phyloP scores from a whole-genome alignment of 345 rosid genomes.

The Pistacia integerrima region DNA sequence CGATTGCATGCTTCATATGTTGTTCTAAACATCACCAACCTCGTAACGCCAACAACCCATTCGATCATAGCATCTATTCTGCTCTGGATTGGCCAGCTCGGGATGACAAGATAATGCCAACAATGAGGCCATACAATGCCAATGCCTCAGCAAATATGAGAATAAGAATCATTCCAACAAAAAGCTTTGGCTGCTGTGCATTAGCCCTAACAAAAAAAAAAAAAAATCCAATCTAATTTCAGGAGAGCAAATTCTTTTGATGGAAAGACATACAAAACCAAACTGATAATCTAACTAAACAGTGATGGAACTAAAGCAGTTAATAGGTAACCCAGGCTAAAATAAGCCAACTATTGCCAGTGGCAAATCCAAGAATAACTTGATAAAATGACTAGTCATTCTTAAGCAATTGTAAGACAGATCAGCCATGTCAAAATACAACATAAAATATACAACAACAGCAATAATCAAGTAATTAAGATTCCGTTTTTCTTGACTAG shows the following conservation, averaged over 20 bases:
- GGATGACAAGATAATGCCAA: slow-evolving; percentile 59
- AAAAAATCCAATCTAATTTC: slow-evolving; percentile 2
- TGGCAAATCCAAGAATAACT: not conserved
- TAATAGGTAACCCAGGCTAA: not conserved
- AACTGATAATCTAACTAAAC: not conserved
- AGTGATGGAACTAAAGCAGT: not conserved
- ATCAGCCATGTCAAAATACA: not conserved
- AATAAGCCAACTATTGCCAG: not conserved
- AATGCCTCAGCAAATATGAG: slow-evolving; percentile 60
- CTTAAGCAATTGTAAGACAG: not conserved
- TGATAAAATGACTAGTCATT: not conserved
- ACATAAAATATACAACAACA: not conserved
- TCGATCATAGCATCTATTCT: slow-evolving; percentile 9
- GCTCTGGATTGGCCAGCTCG: slow-evolving; percentile 49
- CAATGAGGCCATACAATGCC: slow-evolving; percentile 58
- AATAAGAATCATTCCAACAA: slow-evolving; percentile 63
- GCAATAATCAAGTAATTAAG: not conserved
- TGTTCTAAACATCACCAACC: slow-evolving; percentile 2
- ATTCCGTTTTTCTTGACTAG: not conserved
- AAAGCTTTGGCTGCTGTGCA: slow-evolving; percentile 59
- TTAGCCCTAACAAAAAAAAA: slow-evolving; percentile 36
- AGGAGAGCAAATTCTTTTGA: not conserved
- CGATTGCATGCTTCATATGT: not conserved
- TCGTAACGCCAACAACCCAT: slow-evolving; percentile 3
- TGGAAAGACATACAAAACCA: slow-evolving; percentile 10